Base-by-base conservation (phyloP, 2,329 filamentous ascomycete species). In the Stagonosporopsis vannaccii region DNA sequence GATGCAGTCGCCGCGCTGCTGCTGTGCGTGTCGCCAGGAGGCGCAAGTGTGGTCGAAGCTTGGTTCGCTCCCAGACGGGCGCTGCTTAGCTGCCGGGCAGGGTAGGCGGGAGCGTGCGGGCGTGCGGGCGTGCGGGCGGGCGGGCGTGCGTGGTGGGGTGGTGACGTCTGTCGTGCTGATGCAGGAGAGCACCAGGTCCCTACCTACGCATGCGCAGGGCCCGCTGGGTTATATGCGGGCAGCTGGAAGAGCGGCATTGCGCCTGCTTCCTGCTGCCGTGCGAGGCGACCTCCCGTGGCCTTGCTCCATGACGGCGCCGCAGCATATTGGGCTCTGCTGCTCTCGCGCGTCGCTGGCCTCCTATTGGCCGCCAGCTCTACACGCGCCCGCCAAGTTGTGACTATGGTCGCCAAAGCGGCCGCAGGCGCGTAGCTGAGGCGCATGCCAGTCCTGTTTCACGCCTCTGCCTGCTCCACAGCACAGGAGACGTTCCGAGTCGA, bases 361-460 rank as follows among this genome's bases (percentile, higher is more conserved):
- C 69, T 54, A 72, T 72, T 72, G 70, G 68, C 12, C 43, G 20
- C 13, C 44, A 26, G 22, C 32, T 43, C 46, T 62, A 60, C 71
- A 72, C 67, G 67, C 70, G 69, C 71, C 61, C 49, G 49, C 49
- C 49, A 39, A 52, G 41, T 32, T 44, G 49, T 52, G 49, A 52
- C 49, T 33, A 33, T 20, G 49, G 49, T 52, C 49, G 30, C 35
- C 13, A 52, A 52, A 45, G 66, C 62, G 70, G 61, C 70, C 70
- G 67, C 59, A 52, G 49, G 49, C 49, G 49, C 40, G 32, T 52
- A 52, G 35, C 36, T 19, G 47, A 26, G 56, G 63, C 68, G 67
- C 70, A 68, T 70, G 56, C 59, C 53, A 58, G 54, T 50, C 33
- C 33, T 37, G 41, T 53, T 41, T 51, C 58, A 61, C 30, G 25